Percentiles rank a stretch among this genome's conserved stretches.
Conservation (phyloP, 306 rosid species). For the Abrus pulchellus region DNA sequence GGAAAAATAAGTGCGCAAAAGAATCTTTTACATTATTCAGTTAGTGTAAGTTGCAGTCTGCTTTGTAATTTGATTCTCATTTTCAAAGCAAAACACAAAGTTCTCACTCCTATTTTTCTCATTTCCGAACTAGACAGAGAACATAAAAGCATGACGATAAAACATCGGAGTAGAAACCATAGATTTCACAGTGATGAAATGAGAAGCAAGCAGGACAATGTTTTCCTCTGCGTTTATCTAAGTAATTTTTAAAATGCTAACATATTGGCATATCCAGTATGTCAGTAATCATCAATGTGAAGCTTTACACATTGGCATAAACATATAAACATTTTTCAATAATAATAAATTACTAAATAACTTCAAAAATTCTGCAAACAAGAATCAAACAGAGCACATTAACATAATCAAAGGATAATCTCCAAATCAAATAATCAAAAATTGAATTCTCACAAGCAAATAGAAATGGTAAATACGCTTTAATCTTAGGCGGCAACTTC, state of each 20-base stretch:
- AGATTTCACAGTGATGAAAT: not conserved
- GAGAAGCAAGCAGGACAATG: not conserved
- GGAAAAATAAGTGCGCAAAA: not conserved
- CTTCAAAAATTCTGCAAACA: not conserved
- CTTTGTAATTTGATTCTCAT: not conserved
- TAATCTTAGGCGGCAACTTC: slow-evolving; percentile 83
- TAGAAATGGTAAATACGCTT: slow-evolving; percentile 76
- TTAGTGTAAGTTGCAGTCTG: not conserved
- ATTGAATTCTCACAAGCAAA: slow-evolving; percentile 58
- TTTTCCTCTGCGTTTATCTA: slow-evolving; percentile 1
- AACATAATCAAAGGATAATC: not conserved
- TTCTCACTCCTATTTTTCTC: not conserved
- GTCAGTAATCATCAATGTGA: too few relatives aligned
- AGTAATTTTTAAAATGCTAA: not conserved
- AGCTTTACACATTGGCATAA: slow-evolving; percentile 1
- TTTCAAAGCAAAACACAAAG: slow-evolving; percentile 29
- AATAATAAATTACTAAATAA: not conserved
- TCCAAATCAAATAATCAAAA: slow-evolving; percentile 26
- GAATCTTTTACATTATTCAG: not conserved
- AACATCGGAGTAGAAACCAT: slow-evolving; percentile 24
- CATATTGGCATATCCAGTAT: not conserved
- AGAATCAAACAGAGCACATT: slow-evolving; percentile 9
- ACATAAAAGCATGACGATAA: not conserved
- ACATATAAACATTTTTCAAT: not conserved
- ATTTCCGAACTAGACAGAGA: not conserved